Percentiles rank a stretch among this genome's conserved stretches.
Conservation (phyloP, 495 filamentous ascomycete species). For the Xylaria sp. region DNA sequence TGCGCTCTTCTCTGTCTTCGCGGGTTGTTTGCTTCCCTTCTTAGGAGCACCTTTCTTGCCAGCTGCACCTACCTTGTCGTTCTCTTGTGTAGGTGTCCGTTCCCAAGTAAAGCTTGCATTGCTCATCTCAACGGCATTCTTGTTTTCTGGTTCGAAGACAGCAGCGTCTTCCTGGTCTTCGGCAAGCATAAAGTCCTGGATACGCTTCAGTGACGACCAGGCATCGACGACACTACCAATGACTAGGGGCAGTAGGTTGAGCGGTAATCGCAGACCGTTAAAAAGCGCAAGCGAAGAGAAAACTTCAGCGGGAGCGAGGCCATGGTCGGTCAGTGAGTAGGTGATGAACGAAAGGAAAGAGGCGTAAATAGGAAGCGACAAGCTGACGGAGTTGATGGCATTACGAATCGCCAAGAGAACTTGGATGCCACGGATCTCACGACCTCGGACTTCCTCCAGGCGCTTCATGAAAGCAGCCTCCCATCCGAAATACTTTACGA, state of each 20-base stretch:
- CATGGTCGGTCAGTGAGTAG: slow-evolving; percentile 77
- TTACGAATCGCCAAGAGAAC: slow-evolving; percentile 81
- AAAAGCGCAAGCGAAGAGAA: slow-evolving; percentile 95
- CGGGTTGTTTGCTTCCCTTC: slow-evolving; percentile 51
- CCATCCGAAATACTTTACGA: slow-evolving; percentile 98
- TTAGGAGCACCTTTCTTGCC: slow-evolving; percentile 43
- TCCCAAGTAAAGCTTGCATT: slow-evolving; percentile 94
- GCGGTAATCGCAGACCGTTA: slow-evolving; percentile 85
- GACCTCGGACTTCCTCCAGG: slow-evolving; percentile 70
- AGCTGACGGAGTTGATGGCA: slow-evolving; percentile 76
- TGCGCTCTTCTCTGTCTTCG: slow-evolving; percentile 41
- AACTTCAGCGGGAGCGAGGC: slow-evolving; percentile 73
- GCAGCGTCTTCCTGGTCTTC: slow-evolving; percentile 85
- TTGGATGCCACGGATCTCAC: slow-evolving; percentile 81
- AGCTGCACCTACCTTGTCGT: slow-evolving; percentile 49
- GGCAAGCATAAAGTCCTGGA: slow-evolving; percentile 84
- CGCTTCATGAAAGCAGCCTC: slow-evolving; percentile 84
- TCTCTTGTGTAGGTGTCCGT: slow-evolving; percentile 68
- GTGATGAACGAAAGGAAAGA: slow-evolving; percentile 97
- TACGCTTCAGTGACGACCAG: slow-evolving; percentile 79
- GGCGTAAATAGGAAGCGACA: slow-evolving; percentile 85
- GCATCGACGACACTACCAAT: slow-evolving; percentile 91
- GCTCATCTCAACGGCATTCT: slow-evolving; percentile 74
- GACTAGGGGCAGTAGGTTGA: slow-evolving; percentile 87
- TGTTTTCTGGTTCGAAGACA: slow-evolving; percentile 63